Conservation (phyloP, 2,329 filamentous ascomycete genomes). For the Claviceps maximensis region DNA sequence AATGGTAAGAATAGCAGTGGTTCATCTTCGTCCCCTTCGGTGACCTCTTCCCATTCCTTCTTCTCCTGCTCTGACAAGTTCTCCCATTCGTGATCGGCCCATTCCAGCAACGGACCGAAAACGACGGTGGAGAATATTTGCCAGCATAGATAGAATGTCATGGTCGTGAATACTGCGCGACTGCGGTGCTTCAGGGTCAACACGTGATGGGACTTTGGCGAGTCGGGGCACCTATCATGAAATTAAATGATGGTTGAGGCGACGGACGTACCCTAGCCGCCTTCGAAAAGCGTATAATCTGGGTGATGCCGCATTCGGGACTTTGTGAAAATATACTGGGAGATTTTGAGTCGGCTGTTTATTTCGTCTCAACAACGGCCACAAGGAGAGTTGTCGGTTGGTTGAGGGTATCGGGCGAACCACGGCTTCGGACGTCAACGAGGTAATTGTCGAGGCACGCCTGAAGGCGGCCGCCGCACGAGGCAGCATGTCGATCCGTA, state of each 20-base stretch:
- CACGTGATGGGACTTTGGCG: background rate
- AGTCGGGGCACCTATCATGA: background rate
- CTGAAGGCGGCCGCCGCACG: constrained; percentile 11
- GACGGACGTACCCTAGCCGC: constrained; percentile 5
- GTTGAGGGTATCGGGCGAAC: constrained; percentile 1
- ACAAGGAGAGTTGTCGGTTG: constrained; percentile 18
- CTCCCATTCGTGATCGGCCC: constrained; percentile 28
- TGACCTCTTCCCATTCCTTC: constrained; percentile 25
- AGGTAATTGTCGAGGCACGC: constrained; percentile 10
- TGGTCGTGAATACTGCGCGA: constrained; percentile 17
- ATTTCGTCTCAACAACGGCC: constrained; percentile 19
- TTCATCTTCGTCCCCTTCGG: constrained; percentile 30
- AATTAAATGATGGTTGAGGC: background rate
- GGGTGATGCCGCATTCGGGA: background rate
- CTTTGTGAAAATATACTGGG: constrained; percentile 21
- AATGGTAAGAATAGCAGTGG: constrained; percentile 46
- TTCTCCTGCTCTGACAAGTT: constrained; percentile 30
- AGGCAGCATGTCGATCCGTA: constrained; percentile 11
- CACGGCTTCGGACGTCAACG: constrained; percentile 11
- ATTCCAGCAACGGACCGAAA: constrained; percentile 30
- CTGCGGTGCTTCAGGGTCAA: constrained; percentile 7
- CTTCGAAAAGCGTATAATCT: constrained; percentile 2
- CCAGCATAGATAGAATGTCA: constrained; percentile 25
- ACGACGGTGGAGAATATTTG: constrained; percentile 32
- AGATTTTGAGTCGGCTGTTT: constrained; percentile 9